phyloP scores from a whole-genome alignment of 768 basidiomycete genomes.

The Collybiopsis confluens region DNA sequence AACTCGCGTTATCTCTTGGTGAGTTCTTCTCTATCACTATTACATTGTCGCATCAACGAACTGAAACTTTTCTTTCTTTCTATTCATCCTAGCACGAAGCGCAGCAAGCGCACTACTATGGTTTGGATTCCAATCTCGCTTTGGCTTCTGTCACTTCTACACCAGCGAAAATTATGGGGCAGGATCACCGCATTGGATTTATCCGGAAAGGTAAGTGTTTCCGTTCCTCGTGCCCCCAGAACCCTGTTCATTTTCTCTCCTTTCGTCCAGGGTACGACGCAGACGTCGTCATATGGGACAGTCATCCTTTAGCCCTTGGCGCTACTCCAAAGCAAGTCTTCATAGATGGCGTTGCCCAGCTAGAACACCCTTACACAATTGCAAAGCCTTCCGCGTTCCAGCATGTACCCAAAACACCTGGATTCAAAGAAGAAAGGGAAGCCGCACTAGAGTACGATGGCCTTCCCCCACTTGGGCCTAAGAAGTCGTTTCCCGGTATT shows the following conservation, averaged over 20 bases:
- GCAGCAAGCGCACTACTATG: conserved; percentile 73
- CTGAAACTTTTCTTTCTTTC: too few species aligned
- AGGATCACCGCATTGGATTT: conserved; percentile 73
- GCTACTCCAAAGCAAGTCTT: conserved; percentile 79
- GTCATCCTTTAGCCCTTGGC: conserved; percentile 72
- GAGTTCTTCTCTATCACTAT: too few species aligned
- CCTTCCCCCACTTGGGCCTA: conserved; percentile 55
- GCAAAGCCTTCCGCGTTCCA: conserved; percentile 56
- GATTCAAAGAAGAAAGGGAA: conserved; percentile 55
- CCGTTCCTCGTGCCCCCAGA: not conserved
- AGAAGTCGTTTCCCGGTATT: conserved; percentile 28
- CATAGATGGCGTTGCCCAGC: conserved; percentile 81
- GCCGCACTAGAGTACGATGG: conserved; percentile 58
- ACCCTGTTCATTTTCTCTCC: not conserved
- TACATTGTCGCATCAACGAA: too few species aligned
- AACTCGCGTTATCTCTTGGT: conserved; percentile 63
- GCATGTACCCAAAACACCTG: conserved; percentile 46
- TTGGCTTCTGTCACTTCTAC: conserved; percentile 68
- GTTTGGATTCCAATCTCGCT: conserved; percentile 60
- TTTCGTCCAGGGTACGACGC: conserved; percentile 58
- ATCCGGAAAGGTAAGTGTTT: conserved; percentile 46
- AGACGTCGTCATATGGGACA: conserved; percentile 73
- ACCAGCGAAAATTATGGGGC: conserved; percentile 66
- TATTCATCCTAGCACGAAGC: conserved; percentile 51
- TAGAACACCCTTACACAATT: conserved; percentile 37